Base-by-base conservation (phyloP, 2,329 filamentous ascomycete genomes). In the Apiospora sp. region DNA sequence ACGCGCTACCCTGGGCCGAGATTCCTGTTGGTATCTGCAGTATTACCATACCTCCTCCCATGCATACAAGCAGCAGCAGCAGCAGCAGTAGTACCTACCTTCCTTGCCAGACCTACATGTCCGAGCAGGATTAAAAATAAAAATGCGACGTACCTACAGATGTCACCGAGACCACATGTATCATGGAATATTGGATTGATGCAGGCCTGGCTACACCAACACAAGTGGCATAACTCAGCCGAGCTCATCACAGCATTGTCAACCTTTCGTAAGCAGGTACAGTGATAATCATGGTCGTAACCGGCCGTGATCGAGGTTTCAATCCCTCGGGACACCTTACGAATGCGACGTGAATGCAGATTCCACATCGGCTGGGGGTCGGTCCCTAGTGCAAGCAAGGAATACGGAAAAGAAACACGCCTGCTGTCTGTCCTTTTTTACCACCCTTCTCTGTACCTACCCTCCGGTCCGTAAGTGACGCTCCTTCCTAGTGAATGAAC, bases 11-110 rank as follows among this genome's bases (percentile, higher is more conserved):
- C 58, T 64, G 58, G 58, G 58, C 58, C 58, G 58, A 64, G 58
- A 64, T 64, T 64, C 58, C 58, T 64, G 58, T 41, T 64, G 58
- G 58, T 64, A 64, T 64, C 58, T 64, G 58, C 58, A 64, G 58
- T 64, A 64, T 64, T 37, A 64, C 58, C 58, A 64, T 64, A 41
- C 58, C 58, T 61, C 14, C 30, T 61, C 27, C 54, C 54, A 61
- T 61, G 54, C 58, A 64, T 13, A 13, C 58, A 34, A 34, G 51
- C 51, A 58, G 54, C 30, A 19, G 30, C 54, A 22, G 37, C 37
- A 41, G 37, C 7, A 41, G 37, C 10, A 41, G 37, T 37, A 37
- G 37, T 58, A 34, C 51, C 27, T 61, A 30, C 58, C 58, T 64
- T 10, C 30, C 30, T 64, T 64, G 58, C 58, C 58, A 64, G 54